Conservation (phyloP, 2,329 filamentous ascomycete genomes). For the Diplocarpon mali region DNA sequence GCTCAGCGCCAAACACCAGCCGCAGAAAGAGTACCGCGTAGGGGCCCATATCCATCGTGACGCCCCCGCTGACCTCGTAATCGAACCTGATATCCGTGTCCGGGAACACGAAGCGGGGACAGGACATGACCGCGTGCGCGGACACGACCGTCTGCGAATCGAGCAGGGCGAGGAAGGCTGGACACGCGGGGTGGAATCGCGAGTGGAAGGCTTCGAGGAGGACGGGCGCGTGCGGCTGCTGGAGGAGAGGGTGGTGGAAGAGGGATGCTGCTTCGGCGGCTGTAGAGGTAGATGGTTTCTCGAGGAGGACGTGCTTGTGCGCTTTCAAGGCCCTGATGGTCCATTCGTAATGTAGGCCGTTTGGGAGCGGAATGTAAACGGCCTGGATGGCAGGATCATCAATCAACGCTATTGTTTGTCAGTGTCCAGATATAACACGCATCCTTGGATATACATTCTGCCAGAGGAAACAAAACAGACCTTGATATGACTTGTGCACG, state of each 20-base stretch:
- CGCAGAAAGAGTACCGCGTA: constrained; percentile 32
- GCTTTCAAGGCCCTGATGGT: constrained; percentile 10
- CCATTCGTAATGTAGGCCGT: constrained; percentile 23
- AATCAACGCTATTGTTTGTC: constrained; percentile 25
- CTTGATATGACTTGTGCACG: constrained; percentile 7
- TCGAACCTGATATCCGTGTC: constrained; percentile 35
- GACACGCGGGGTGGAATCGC: constrained; percentile 39
- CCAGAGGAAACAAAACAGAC: constrained; percentile 14
- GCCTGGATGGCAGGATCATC: constrained; percentile 16
- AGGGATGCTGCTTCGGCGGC: constrained; percentile 29
- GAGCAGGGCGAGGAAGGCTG: constrained; percentile 31
- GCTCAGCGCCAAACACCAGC: constrained; percentile 30
- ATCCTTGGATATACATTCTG: too few species aligned
- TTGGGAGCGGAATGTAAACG: constrained; percentile 10
- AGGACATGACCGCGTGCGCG: constrained; percentile 24
- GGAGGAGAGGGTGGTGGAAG: constrained; percentile 31
- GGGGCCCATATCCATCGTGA: constrained; percentile 30
- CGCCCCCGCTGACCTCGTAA: constrained; percentile 29
- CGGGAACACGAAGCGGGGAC: constrained; percentile 26
- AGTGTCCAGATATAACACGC: too few species aligned
- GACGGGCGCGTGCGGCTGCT: constrained; percentile 30
- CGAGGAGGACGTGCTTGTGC: constrained; percentile 12
- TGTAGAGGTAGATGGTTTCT: constrained; percentile 10
- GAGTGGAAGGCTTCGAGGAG: constrained; percentile 43
- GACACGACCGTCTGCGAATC: constrained; percentile 30